Evolutionary conservation across 805 yeast species (phyloP).

Genomic region (Candida tibetensis): DNA sequence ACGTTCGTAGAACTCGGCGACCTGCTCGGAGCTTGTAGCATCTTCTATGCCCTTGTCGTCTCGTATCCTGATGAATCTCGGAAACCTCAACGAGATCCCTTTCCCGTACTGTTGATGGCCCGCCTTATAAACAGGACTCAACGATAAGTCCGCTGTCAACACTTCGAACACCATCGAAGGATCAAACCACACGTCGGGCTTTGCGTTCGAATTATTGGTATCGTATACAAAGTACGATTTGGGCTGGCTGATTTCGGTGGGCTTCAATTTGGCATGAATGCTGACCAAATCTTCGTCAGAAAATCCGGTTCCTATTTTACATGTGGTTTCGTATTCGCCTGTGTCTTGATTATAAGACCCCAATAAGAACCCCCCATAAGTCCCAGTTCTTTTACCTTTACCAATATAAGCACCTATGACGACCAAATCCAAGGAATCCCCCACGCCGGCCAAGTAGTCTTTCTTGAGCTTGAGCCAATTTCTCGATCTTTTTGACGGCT

Average conservation of each 20-base stretch:
- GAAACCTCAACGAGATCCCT: constrained; percentile 87
- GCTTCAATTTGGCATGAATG: constrained; percentile 58
- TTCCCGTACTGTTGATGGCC: constrained; percentile 69
- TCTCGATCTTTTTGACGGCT: constrained; percentile 91
- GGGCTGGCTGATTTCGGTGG: constrained; percentile 63
- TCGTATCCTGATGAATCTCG: constrained; percentile 77
- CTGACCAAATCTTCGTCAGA: constrained; percentile 74
- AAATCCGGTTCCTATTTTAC: constrained; percentile 97
- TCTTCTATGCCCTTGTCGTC: constrained; percentile 86
- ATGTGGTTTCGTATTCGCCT: constrained; percentile 91
- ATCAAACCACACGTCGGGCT: constrained; percentile 94
- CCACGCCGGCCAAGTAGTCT: constrained; percentile 92
- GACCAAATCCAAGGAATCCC: constrained; percentile 90
- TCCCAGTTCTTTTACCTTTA: constrained; percentile 90
- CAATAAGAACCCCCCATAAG: constrained; percentile 89
- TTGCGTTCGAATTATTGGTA: constrained; percentile 54
- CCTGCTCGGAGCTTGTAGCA: constrained; percentile 81
- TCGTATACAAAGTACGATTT: constrained; percentile 69
- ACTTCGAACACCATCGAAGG: constrained; percentile 85
- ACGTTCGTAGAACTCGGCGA: constrained; percentile 75
- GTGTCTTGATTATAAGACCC: constrained; percentile 89
- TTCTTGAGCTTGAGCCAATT: constrained; percentile 96
- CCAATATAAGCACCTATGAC: constrained; percentile 95
- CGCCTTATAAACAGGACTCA: constrained; percentile 87
- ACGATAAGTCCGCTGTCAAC: constrained; percentile 83